Conservation (phyloP, 1,284 basidiomycete genomes). For the Tylopilus sp. region DNA sequence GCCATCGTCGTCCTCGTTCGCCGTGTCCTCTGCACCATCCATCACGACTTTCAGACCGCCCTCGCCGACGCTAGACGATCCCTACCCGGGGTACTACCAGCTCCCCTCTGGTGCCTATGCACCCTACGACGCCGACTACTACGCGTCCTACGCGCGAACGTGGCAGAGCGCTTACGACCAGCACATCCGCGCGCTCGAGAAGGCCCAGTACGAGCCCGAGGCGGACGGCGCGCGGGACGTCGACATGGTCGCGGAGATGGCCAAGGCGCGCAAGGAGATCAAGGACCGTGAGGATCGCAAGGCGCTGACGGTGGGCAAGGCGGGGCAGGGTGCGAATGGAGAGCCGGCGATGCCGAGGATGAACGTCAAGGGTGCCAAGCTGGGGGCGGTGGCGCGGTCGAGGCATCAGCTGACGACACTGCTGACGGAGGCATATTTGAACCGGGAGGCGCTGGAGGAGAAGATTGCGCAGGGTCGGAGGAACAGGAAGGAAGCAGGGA, state of each 20-base stretch:
- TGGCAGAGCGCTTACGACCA: slow-evolving; percentile 69
- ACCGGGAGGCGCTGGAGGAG: slow-evolving; percentile 74
- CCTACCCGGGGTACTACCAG: slow-evolving; percentile 87
- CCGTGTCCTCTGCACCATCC: slow-evolving; percentile 63
- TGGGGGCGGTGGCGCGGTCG: slow-evolving; percentile 62
- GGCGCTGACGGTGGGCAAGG: slow-evolving; percentile 47
- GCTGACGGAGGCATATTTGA: slow-evolving; percentile 72
- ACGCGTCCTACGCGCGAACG: slow-evolving; percentile 64
- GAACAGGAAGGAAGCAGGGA: slow-evolving; percentile 81
- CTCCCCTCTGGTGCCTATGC: slow-evolving; percentile 78
- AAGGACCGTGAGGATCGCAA: slow-evolving; percentile 71
- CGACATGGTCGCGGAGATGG: slow-evolving; percentile 71
- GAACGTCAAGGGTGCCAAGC: slow-evolving; percentile 74
- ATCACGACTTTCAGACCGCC: slow-evolving; percentile 72
- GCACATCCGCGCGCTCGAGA: slow-evolving; percentile 67
- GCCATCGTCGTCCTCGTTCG: slow-evolving; percentile 5
- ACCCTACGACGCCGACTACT: slow-evolving; percentile 74
- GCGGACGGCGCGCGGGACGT: slow-evolving; percentile 44
- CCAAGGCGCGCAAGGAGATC: slow-evolving; percentile 64
- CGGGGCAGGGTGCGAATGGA: slow-evolving; percentile 42
- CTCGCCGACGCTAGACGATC: slow-evolving; percentile 69
- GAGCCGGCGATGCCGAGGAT: slow-evolving; percentile 62
- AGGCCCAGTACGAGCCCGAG: slow-evolving; percentile 32
- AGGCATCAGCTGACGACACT: slow-evolving; percentile 75
- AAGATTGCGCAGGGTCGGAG: slow-evolving; percentile 73